Evolutionary conservation across 805 yeast genomes (phyloP), one percentile per base, ranked within the genome.

Genomic region (Pichia rugopelliculosa): DNA sequence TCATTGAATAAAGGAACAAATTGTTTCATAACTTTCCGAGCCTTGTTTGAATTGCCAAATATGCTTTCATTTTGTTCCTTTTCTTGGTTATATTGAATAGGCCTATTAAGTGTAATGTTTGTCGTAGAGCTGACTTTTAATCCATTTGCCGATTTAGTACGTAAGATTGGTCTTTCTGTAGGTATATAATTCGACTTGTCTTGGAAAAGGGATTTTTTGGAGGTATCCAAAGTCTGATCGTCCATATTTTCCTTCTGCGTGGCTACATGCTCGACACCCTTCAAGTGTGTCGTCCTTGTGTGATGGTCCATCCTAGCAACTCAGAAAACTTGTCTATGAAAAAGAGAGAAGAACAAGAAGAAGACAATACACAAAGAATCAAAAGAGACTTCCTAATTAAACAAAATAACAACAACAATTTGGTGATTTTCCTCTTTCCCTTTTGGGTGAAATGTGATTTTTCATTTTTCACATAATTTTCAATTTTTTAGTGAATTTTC

Each of bases 1-100:
- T 5, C 18, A 30, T 30, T 30, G n/a, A 49, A 45, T 4, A 27
- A 39, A 3, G 43, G 34, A 22, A 38, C 13, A 13, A 30, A 26
- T 22, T 40, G 25, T 23, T 22, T 45, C 15, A 17, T 33, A 6
- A 36, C 22, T 36, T 42, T 49, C 23, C 50, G 43, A 6, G 47
- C 41, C 26, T 47, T 47, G 15, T 47, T 47, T 3, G 47, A 41
- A 42, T 43, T 47, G 12, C 39, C 26, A 24, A 39, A 45, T 10
- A 39, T 10, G 9, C 23, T 2, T 20, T 26, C 37, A 10, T 37
- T 21, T 17, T 27, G 18, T 37, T 34, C 21, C 12, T 20, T 21
- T 18, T 23, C n/a, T 15, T 21, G 13, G 12, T 11, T 23, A 38
- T 15, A 6, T 12, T 43, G 26, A 13, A 22, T 21, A 6, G 13